These are phyloP conservation scores for Aspergillus japonicus DNA, from an alignment of 2,329 filamentous ascomycete species.

Conservation along the genomic window DNA sequence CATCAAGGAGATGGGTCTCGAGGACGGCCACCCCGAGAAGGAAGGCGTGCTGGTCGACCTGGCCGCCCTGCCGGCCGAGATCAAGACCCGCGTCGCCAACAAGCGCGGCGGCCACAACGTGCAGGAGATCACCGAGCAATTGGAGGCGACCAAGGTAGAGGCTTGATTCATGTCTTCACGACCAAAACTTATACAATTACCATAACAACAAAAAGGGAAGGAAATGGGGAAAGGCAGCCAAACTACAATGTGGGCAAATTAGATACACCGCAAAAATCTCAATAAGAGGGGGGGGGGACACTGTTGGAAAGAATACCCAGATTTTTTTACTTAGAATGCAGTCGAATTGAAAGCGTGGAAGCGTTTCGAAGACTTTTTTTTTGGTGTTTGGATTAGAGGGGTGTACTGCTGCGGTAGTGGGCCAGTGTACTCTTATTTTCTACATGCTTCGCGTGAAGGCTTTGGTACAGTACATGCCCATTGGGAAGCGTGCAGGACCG, in stretches of 20 bases:
- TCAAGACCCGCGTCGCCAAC: constrained; percentile 24
- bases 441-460: too few species aligned
- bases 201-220: background rate
- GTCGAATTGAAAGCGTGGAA: constrained; percentile 8
- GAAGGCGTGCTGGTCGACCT: constrained; percentile 75
- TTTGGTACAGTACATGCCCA: too few species aligned
- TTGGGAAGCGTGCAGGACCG: background rate
- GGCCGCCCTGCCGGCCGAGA: constrained; percentile 25
- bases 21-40: constrained; percentile 84
- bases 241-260: too few species aligned
- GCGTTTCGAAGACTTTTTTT: background rate
- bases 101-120: constrained; percentile 18
- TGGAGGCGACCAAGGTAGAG: constrained; percentile 25
- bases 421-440: too few species aligned
- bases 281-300: background rate
- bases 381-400: too few species aligned
- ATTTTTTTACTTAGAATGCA: constrained; percentile 12
- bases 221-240: background rate
- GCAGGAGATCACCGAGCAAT: constrained; percentile 22
- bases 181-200: background rate
- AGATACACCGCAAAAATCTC: too few species aligned
- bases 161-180: background rate
- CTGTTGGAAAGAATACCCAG: constrained; percentile 10
- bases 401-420: too few species aligned
- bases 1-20: constrained; percentile 80